Evolutionary conservation across 2,329 filamentous ascomycete species (phyloP).

Genomic region (Paramyrothecium sp.): DNA sequence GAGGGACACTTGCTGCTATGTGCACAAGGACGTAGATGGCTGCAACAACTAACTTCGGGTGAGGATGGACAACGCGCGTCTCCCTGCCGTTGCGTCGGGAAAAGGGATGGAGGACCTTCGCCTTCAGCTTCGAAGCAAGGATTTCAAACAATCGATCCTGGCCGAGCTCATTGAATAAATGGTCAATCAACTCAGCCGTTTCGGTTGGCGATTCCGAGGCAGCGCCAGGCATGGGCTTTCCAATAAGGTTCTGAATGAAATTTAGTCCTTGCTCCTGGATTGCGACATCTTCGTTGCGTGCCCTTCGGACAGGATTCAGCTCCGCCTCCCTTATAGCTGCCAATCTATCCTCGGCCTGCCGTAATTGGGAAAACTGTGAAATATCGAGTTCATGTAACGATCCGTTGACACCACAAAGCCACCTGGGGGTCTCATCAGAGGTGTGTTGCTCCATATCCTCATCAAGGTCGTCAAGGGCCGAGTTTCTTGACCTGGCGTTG

Average conservation of each 20-base stretch:
- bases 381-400: slow-evolving; percentile 29
- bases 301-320: slow-evolving; percentile 63
- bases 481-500: slow-evolving; percentile 26
- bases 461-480: slow-evolving; percentile 42
- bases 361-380: slow-evolving; percentile 40
- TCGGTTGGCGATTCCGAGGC: slow-evolving; percentile 48
- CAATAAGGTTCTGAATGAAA: slow-evolving; percentile 86
- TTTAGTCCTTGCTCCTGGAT: slow-evolving; percentile 91
- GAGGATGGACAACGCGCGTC: slow-evolving; percentile 53
- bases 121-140: slow-evolving; percentile 72
- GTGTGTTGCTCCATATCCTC: slow-evolving; percentile 59
- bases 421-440: slow-evolving; percentile 40
- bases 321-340: slow-evolving; percentile 62
- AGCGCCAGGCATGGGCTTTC: slow-evolving; percentile 50
- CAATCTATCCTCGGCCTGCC: slow-evolving; percentile 49
- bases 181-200: slow-evolving; percentile 76
- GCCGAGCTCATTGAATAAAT: slow-evolving; percentile 73
- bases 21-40: slow-evolving; percentile 84
- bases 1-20: slow-evolving; percentile 77
- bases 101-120: slow-evolving; percentile 55
- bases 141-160: slow-evolving; percentile 79
- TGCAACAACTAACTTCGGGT: slow-evolving; percentile 70
- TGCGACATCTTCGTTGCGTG: slow-evolving; percentile 73
- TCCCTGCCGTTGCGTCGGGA: slow-evolving; percentile 41
- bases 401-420: slow-evolving; percentile 31